Evolutionary conservation across 192 early-diverging fungal genomes (phyloP).

Genomic region (Radiomyces spectabilis): DNA sequence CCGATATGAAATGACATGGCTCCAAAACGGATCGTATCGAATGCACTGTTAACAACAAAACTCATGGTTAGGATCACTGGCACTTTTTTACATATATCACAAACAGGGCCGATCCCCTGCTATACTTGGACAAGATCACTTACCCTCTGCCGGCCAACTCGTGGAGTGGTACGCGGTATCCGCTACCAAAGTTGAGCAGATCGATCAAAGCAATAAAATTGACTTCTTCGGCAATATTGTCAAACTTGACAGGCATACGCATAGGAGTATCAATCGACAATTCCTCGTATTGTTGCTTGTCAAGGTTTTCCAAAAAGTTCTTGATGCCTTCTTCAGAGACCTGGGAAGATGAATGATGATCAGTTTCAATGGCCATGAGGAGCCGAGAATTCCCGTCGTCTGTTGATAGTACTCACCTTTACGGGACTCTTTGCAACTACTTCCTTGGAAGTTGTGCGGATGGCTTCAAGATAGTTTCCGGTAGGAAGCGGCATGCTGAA

Average conservation of each 20-base stretch:
- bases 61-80: not conserved
- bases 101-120: too few species aligned
- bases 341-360: too few species aligned
- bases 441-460: conserved; percentile 29
- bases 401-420: too few species aligned
- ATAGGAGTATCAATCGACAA: conserved; percentile 42
- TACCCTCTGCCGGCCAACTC: conserved; percentile 45
- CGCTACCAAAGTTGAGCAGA: conserved; percentile 73
- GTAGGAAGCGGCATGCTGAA: conserved; percentile 11
- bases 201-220: conserved; percentile 70
- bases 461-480: conserved; percentile 27
- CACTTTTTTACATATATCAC: too few species aligned
- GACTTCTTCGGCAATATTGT: conserved; percentile 64
- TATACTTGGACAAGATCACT: not conserved
- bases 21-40: conserved; percentile 74
- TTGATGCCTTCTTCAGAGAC: conserved; percentile 25
- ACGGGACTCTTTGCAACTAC: conserved; percentile 18
- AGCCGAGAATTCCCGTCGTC: too few species aligned
- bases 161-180: conserved; percentile 62
- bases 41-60: conserved; percentile 39
- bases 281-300: conserved; percentile 26
- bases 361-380: too few species aligned
- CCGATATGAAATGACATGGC: conserved; percentile 79
- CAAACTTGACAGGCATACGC: conserved; percentile 70
- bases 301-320: conserved; percentile 26